phyloP scores from a whole-genome alignment of 306 rosid species.

The Datisca glomerata region DNA sequence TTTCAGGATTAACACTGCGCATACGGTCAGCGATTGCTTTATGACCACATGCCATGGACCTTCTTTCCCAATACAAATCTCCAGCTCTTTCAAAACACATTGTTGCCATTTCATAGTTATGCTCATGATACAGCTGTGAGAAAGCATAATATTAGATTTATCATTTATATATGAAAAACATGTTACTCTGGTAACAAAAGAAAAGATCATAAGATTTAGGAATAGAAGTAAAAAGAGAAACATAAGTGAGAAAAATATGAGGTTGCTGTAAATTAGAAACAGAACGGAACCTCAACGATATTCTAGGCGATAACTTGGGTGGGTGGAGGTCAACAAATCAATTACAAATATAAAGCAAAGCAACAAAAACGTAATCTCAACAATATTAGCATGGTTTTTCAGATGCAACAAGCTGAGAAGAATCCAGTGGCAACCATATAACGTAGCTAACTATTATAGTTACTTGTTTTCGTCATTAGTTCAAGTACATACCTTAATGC shows the following conservation, averaged over 20 bases:
- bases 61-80: constrained; percentile 61
- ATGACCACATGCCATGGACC: constrained; percentile 58
- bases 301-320: too few species aligned
- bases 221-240: neutral
- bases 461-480: neutral
- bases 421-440: neutral
- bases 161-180: too few species aligned
- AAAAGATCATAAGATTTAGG: neutral
- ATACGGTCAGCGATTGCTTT: constrained; percentile 39
- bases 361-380: neutral
- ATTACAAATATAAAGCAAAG: neutral
- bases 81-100: constrained; percentile 70
- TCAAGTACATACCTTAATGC: constrained; percentile 41
- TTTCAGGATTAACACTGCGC: constrained; percentile 24
- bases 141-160: neutral
- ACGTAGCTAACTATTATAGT: too few species aligned
- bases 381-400: too few species aligned
- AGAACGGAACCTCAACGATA: too few species aligned
- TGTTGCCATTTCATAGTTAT: constrained; percentile 60
- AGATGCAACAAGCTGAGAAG: too few species aligned
- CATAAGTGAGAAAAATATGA: neutral
- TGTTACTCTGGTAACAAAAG: too few species aligned
- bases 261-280: too few species aligned
- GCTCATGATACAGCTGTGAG: constrained; percentile 45
- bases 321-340: too few species aligned